Evolutionary conservation across 257 asterid genomes (phyloP), one percentile per base, ranked within the genome.

Genomic region (Primulina huaijiensis): DNA sequence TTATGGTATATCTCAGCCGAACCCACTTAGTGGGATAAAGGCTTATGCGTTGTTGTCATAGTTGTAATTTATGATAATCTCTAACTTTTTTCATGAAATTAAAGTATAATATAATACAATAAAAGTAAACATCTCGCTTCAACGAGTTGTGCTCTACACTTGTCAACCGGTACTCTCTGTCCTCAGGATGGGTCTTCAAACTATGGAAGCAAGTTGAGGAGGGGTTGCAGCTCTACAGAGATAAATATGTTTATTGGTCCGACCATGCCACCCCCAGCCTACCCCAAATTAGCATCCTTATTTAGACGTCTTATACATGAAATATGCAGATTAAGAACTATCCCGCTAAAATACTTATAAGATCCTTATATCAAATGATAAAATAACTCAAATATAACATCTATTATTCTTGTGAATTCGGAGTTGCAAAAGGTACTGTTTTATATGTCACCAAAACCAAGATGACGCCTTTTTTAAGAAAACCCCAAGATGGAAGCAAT

Each of bases 21-120:
- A 3, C 34, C 34, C 34, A 31, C 34, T 5, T 31, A 31, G 6
- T 31, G 34, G 34, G 34, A 31, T 31, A 31, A 31, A 31, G 34
- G 34, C 34, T 27, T 27, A 27, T 27, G 30, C 2, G 30, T 27
- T 27, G 30, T 2, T 27, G 30, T 27, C 2, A 27, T 27, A 27
- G 30, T 27, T 27, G 6, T 31, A 3, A 31, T 31, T 31, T 27
- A 56, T 53, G 63, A 7, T 21, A 77, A 46, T 19, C 23, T 62
- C 35, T 3, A 27, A 29, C 71, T 43, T 64, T 74, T 69, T 70
- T 38, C 74, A 73, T 21, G 70, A 40, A 67, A 53, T 38, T 67
- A 66, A 46, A 62, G 62, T 37, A 53, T 16, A 55, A 52, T 37
- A 23, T 30, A 7, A 62, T 50, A 5, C 55, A 43, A 5, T 43